Conservation (phyloP, 1,139 yeast genomes). For the Yamadazyma mexicana region DNA sequence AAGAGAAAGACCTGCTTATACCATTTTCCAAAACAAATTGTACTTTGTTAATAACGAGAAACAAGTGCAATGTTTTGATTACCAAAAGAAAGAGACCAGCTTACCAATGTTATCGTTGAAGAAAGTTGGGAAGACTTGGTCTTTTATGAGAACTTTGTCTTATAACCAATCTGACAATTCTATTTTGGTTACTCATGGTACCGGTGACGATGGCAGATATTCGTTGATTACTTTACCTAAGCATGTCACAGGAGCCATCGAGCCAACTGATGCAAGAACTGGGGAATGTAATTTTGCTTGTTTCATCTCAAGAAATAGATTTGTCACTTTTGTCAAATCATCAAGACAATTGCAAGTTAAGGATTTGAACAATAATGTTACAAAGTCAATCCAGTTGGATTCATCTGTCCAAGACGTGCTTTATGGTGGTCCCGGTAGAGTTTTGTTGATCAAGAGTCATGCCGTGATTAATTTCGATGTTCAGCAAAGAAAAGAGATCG, state of each 20-base stretch:
- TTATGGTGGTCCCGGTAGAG: constrained; percentile 79
- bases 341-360: constrained; percentile 73
- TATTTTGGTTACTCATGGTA: constrained; percentile 78
- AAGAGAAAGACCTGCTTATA: constrained; percentile 93
- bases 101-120: constrained; percentile 82
- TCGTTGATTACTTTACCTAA: constrained; percentile 80
- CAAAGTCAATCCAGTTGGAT: constrained; percentile 80
- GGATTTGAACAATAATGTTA: constrained; percentile 77
- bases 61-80: constrained; percentile 80
- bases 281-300: constrained; percentile 87
- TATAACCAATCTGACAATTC: constrained; percentile 93
- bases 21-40: constrained; percentile 68
- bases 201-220: constrained; percentile 61
- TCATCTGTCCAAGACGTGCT: constrained; percentile 71
- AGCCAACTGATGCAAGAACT: constrained; percentile 73
- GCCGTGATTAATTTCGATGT: constrained; percentile 85
- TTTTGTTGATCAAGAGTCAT: constrained; percentile 70
- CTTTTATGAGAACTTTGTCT: constrained; percentile 78
- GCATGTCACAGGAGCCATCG: constrained; percentile 89
- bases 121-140: constrained; percentile 83
- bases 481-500: constrained; percentile 81
- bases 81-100: constrained; percentile 57
- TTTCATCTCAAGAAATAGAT: constrained; percentile 92
- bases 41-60: constrained; percentile 81
- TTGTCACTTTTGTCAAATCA: constrained; percentile 73